Base-by-base conservation (phyloP, 805 yeast species). In the Komagataella pseudopastoris region DNA sequence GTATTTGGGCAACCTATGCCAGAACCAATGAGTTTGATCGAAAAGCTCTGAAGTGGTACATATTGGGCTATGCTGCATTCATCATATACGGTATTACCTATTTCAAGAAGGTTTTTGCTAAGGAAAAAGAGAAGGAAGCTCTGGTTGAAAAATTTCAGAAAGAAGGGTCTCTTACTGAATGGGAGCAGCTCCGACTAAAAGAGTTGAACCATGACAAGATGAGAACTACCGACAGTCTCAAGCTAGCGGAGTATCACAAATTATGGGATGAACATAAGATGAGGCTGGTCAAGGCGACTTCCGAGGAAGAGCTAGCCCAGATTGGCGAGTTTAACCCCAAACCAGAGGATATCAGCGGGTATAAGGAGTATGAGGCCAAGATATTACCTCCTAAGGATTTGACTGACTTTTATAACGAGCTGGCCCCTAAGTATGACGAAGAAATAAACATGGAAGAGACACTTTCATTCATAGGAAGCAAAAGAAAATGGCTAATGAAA, bases 361-460 rank as follows among this genome's bases (percentile, higher is more conserved):
- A 64, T 51, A 52, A 56, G 36, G 50, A 48, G 7, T 44, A 67
- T 46, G 62, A 63, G 36, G 66, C 68, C 23, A 68, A 72, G 49
- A 80, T 87, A 46, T 72, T 83, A 49, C 83, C 85, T 4, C 75
- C 95, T 1, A 77, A 80, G 59, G 96, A 91, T 63, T 85, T 96
- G 6, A 87, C 96, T 1, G 74, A 71, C 8, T 83, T 86, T 60
- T 88, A 85, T 62, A 90, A 91, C 57, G 67, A 67, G 2, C 78
- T 86, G 56, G 98, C 98, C 0, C 75, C 70, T 14, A 84, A 78
- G 4, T 91, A 91, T 63, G 99, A 91, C 63, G 71, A 73, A 44
- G 90, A 81, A 52, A 85, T 91, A 56, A 81, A 84, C 58, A 71
- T 81, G 68, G 93, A 85, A 63, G 93, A 85, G 60, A 60, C 79